Evolutionary conservation across 2,329 filamentous ascomycete genomes (phyloP).

Genomic region (Ophiobolus disseminans): DNA sequence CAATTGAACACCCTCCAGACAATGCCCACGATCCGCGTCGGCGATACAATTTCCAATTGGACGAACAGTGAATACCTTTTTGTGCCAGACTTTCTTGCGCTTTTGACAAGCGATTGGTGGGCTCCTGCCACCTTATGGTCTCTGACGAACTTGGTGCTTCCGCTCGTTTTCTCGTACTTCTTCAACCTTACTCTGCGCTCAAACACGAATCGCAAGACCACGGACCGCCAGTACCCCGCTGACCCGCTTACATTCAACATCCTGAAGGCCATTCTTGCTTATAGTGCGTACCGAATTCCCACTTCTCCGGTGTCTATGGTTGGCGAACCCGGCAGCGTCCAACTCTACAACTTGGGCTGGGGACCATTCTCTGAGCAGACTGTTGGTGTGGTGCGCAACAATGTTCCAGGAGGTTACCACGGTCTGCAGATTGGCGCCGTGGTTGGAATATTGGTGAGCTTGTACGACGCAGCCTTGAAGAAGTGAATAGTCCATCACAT

Average conservation of each 20-base stretch:
- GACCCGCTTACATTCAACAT: constrained; percentile 93
- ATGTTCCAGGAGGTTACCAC: constrained; percentile 74
- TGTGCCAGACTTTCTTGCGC: constrained; percentile 80
- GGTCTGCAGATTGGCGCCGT: constrained; percentile 72
- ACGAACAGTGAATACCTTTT: constrained; percentile 68
- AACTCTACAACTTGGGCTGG: constrained; percentile 51
- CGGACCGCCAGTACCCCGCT: constrained; percentile 64
- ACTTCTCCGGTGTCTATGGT: constrained; percentile 19
- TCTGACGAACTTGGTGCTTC: constrained; percentile 73
- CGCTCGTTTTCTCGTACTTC: constrained; percentile 80
- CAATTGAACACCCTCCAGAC: constrained; percentile 74
- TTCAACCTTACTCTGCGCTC: constrained; percentile 78
- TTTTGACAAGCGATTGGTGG: constrained; percentile 84
- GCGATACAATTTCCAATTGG: constrained; percentile 64
- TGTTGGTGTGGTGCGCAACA: constrained; percentile 68
- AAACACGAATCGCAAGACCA: constrained; percentile 54
- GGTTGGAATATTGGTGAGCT: constrained; percentile 71
- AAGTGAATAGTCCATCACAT: no score
- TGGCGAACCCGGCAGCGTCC: constrained; percentile 58
- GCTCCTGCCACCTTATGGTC: constrained; percentile 78
- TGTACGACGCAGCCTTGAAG: constrained; percentile 80
- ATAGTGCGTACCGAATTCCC: constrained; percentile 71
- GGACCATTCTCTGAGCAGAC: constrained; percentile 67
- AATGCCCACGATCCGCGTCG: constrained; percentile 75
- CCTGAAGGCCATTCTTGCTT: constrained; percentile 81